These are phyloP conservation scores for Rubia peregrina DNA, from an alignment of 305 asterid genomes.

Conservation along the genomic window DNA sequence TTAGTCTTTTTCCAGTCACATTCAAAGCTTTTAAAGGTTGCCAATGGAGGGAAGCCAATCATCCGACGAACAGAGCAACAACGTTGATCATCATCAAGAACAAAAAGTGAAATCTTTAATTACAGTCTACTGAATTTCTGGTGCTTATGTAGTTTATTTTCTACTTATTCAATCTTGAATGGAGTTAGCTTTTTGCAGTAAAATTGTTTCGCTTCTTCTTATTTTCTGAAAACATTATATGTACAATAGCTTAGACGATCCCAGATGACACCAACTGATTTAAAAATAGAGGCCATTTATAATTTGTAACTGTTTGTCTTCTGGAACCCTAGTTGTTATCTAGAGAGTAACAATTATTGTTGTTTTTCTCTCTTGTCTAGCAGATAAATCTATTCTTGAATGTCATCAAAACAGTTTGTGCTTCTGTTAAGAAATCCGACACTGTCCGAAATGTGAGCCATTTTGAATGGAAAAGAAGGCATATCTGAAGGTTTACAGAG, in stretches of 20 bases:
- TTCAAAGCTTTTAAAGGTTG: not conserved
- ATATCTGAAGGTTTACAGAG: conserved; percentile 22
- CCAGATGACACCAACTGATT: not conserved
- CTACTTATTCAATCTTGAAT: not conserved
- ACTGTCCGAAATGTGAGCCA: conserved; percentile 17
- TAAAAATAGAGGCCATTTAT: too few relatives aligned
- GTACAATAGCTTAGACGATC: too few relatives aligned
- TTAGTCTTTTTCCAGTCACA: not conserved
- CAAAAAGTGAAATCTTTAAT: conserved; percentile 13
- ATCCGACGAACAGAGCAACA: not conserved
- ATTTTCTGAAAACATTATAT: too few relatives aligned
- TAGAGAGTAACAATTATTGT: not conserved
- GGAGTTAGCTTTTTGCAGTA: not conserved
- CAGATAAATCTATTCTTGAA: not conserved
- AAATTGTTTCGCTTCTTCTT: not conserved
- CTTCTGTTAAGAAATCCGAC: conserved; percentile 18
- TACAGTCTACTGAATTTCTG: not conserved
- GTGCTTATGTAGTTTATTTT: too few relatives aligned
- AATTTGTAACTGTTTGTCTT: not conserved
- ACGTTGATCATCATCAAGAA: conserved; percentile 1
- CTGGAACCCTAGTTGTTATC: not conserved
- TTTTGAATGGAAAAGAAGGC: conserved; percentile 21
- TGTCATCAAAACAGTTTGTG: conserved; percentile 14
- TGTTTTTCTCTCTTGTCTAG: not conserved
- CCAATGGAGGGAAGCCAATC: conserved; percentile 4